Percentiles rank a stretch among this genome's conserved stretches.
Conservation (phyloP, 2,329 filamentous ascomycete species). For the Pseudopyricularia cyperi region DNA sequence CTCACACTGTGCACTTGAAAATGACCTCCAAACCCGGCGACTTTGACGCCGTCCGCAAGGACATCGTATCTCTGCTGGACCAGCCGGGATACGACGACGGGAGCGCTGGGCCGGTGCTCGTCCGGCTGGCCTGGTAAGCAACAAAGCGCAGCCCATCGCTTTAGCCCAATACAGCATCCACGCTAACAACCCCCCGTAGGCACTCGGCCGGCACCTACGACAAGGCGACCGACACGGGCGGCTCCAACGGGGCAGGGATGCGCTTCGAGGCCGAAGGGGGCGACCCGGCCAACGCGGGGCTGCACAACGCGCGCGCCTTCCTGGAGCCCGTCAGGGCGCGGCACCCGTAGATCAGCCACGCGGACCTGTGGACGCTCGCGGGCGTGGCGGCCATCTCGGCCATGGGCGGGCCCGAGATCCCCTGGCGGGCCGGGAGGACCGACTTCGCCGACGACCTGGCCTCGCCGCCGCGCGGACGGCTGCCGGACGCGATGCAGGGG, state of each 20-base stretch:
- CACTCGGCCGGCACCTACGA: constrained; percentile 54
- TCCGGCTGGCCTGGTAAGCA: constrained; percentile 47
- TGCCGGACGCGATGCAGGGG: constrained; percentile 68
- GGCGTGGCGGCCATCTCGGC: constrained; percentile 44
- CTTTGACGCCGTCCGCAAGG: constrained; percentile 43
- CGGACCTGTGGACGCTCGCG: constrained; percentile 52
- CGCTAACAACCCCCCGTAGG: constrained; percentile 16
- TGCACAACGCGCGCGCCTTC: constrained; percentile 50
- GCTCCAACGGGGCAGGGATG: constrained; percentile 54
- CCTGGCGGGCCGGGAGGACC: constrained; percentile 45
- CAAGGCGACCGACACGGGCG: constrained; percentile 43
- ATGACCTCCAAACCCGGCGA: constrained; percentile 32
- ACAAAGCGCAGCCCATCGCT: neutral
- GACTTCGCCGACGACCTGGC: constrained; percentile 49
- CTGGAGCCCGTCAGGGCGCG: constrained; percentile 44
- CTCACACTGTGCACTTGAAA: too few species aligned
- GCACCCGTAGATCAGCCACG: constrained; percentile 48
- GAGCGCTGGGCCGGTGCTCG: constrained; percentile 48
- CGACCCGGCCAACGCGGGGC: constrained; percentile 51
- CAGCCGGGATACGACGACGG: constrained; percentile 54
- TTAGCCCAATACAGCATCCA: neutral
- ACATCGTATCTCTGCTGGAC: constrained; percentile 37
- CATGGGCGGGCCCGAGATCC: constrained; percentile 44
- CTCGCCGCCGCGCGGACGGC: constrained; percentile 41
- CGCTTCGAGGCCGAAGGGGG: constrained; percentile 51